Evolutionary conservation across 2,329 filamentous ascomycete species (phyloP).

Genomic region (Pestalotiopsis sp.): DNA sequence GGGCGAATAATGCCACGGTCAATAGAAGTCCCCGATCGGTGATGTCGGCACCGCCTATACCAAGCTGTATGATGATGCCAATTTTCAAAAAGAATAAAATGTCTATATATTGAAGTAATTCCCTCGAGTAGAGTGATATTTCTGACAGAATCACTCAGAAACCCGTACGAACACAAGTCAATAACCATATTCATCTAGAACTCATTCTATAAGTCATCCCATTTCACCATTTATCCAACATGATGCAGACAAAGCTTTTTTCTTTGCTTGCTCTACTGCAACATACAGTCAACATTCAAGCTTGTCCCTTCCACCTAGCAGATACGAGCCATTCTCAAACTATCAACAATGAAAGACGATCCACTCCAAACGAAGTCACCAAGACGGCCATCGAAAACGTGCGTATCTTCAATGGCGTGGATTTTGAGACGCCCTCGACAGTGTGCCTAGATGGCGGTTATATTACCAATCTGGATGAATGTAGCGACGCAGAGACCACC

Average conservation of each 20-base stretch:
- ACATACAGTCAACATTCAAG: neutral
- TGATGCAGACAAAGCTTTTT: neutral
- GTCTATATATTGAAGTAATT: neutral
- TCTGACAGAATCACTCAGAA: neutral
- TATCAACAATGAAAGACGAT: neutral
- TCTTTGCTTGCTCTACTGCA: neutral
- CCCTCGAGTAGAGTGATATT: neutral
- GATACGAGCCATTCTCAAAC: neutral
- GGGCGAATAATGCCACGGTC: neutral
- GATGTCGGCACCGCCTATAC: neutral
- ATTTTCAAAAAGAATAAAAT: neutral
- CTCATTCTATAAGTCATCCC: neutral
- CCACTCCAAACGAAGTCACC: neutral
- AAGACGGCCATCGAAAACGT: neutral
- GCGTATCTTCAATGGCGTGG: neutral
- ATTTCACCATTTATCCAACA: neutral
- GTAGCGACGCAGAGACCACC: neutral
- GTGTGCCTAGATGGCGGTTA: neutral
- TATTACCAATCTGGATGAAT: neutral
- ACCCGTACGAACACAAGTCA: neutral
- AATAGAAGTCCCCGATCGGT: neutral
- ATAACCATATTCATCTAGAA: neutral
- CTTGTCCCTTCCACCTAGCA: neutral
- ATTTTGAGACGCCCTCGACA: neutral
- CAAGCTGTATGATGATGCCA: neutral